Evolutionary conservation across 192 early-diverging fungal species (phyloP), one percentile per base, ranked within the genome.

Genomic region (Umbelopsis sp.): DNA sequence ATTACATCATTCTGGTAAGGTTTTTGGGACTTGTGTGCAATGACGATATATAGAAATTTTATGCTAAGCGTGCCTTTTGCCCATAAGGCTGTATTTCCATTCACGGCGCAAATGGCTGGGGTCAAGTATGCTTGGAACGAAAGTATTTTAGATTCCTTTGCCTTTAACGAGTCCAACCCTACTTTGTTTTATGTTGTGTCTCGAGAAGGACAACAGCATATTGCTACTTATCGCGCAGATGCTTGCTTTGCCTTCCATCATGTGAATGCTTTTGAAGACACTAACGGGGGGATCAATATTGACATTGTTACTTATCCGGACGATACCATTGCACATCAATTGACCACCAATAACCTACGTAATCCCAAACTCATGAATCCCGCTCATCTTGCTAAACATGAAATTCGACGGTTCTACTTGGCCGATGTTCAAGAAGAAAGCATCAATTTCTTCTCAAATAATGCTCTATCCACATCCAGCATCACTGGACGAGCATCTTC

Each of bases 151-250:
- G 89, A 93, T 49, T 85, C 91, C 3, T 84, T 93, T 71, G 64
- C 80, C 6, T 95, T 90, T 76, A 85, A 88, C 69, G 76, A 64
- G 3, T 48, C 74, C 30, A 82, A 85, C 33, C 85, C 88, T 1
- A 87, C 84, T 5, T 69, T 86, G 10, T 91, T 93, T 51, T 89
- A 92, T 74, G 88, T 95, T 21, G 86, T 95, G 52, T 90, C 89
- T 16, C 83, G 92, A 69, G 78, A 86, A 71, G 84, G 86, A 70
- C 80, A 88, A 23, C 80, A 85, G 49, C 87, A 89, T 45, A 83
- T 91, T 50, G 88, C 86, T 47, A 86, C 85, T 11, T 95, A 92
- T 82, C 82, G 82, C 66, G 77, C 88, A 0, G 88, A 88, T 4
- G 49, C 91, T 13, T 85, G 82, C 71, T 91, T 89, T 73, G 66